These are phyloP conservation scores for Astrothelium macrocarpum DNA, from an alignment of 495 filamentous ascomycete species.

Conservation along the genomic window DNA sequence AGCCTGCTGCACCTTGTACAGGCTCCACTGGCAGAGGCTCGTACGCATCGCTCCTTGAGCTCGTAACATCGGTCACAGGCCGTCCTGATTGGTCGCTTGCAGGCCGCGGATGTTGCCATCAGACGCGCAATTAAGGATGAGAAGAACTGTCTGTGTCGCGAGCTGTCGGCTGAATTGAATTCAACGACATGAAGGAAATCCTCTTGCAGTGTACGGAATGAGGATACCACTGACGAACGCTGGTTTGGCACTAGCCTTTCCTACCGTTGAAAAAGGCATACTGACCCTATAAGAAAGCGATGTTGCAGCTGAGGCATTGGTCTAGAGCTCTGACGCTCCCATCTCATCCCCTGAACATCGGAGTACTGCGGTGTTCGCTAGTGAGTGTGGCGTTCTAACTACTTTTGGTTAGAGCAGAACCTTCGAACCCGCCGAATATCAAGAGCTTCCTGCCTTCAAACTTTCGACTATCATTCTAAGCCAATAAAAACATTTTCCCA, in stretches of 20 bases:
- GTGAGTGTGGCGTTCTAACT: no score
- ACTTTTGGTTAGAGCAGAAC: no score
- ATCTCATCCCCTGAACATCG: no score
- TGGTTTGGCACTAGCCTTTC: background rate
- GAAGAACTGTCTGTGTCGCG: background rate
- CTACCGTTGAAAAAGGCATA: background rate
- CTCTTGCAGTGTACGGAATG: background rate
- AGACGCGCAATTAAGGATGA: constrained; percentile 1
- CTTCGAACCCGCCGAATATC: no score
- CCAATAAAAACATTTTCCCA: no score
- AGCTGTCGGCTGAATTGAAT: constrained; percentile 4
- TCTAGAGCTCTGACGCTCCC: no score
- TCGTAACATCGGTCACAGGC: constrained; percentile 25
- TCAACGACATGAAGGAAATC: background rate
- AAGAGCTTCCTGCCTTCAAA: no score
- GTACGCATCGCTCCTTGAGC: constrained; percentile 22
- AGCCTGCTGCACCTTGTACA: constrained; percentile 22
- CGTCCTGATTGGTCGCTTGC: background rate
- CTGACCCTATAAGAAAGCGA: background rate
- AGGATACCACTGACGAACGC: constrained; percentile 1
- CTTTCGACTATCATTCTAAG: no score
- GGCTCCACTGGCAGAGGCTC: constrained; percentile 2
- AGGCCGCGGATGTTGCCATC: background rate
- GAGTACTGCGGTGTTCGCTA: no score
- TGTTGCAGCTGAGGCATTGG: background rate